These are phyloP conservation scores for Candida germanica DNA, from an alignment of 805 yeast species.

Conservation along the genomic window DNA sequence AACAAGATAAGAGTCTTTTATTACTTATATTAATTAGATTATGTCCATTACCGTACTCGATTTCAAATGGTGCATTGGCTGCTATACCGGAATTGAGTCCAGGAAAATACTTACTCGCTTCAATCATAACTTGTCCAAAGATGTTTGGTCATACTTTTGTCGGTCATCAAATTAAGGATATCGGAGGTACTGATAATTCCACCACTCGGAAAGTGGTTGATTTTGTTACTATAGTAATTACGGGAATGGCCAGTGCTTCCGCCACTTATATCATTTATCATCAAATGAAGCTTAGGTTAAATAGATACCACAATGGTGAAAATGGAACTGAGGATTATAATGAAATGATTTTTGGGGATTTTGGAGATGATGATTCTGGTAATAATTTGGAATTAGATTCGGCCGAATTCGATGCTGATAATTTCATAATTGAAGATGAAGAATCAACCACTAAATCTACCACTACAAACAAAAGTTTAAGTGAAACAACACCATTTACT, in stretches of 20 bases:
- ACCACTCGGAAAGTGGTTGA: constrained; percentile 56
- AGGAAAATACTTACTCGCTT: constrained; percentile 64
- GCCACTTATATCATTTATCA: constrained; percentile 69
- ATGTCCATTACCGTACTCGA: constrained; percentile 91
- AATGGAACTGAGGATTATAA: constrained; percentile 19
- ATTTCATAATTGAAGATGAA: constrained; percentile 39
- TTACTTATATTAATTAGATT: constrained; percentile 70
- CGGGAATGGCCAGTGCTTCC: constrained; percentile 50
- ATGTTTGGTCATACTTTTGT: constrained; percentile 70
- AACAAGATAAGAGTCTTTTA: constrained; percentile 56
- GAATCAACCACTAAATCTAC: constrained; percentile 9
- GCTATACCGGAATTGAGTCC: constrained; percentile 75
- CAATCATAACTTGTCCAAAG: constrained; percentile 78
- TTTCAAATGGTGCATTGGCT: constrained; percentile 90
- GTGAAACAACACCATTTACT: constrained; percentile 2
- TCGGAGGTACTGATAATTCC: constrained; percentile 57
- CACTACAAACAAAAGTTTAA: background rate
- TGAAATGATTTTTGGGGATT: constrained; percentile 37
- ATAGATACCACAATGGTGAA: constrained; percentile 21
- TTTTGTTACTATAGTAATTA: constrained; percentile 54
- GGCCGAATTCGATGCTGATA: constrained; percentile 38
- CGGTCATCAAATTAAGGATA: constrained; percentile 67
- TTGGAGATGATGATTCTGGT: constrained; percentile 29
- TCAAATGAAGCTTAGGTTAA: constrained; percentile 43
- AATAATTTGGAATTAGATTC: constrained; percentile 33